Evolutionary conservation across 805 yeast genomes (phyloP).

Genomic region (Candida ulmi): DNA sequence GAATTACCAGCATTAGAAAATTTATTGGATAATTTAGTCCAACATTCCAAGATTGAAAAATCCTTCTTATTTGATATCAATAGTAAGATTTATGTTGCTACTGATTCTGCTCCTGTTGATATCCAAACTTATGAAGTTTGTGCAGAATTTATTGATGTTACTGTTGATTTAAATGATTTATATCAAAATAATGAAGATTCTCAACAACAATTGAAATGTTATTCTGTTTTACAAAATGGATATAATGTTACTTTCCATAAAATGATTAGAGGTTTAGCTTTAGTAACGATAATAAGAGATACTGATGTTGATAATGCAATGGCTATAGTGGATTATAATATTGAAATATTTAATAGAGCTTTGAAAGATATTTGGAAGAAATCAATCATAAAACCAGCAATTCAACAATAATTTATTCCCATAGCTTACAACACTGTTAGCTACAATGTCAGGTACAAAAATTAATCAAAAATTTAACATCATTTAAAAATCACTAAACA

Average conservation of each 20-base stretch:
- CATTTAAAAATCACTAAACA: neutral
- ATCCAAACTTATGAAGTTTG: constrained; percentile 94
- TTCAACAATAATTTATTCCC: neutral
- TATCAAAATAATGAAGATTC: constrained; percentile 33
- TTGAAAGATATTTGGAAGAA: constrained; percentile 57
- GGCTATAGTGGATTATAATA: constrained; percentile 84
- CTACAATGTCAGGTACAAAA: neutral
- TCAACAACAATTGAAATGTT: constrained; percentile 53
- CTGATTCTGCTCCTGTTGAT: constrained; percentile 94
- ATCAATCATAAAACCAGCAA: constrained; percentile 15
- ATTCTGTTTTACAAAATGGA: constrained; percentile 77
- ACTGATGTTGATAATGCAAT: constrained; percentile 39
- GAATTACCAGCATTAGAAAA: constrained; percentile 87
- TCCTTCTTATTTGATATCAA: constrained; percentile 88
- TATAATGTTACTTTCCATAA: constrained; percentile 78
- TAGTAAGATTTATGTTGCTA: constrained; percentile 91
- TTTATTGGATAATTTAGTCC: constrained; percentile 80
- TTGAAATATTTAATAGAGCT: constrained; percentile 71
- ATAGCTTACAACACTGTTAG: too few relatives aligned
- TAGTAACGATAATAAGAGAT: constrained; percentile 75
- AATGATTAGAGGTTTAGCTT: constrained; percentile 88
- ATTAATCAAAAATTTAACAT: neutral
- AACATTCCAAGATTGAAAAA: constrained; percentile 86
- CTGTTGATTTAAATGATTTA: constrained; percentile 78
- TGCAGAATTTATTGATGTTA: constrained; percentile 93